Percentiles rank a stretch among this genome's conserved stretches.
Conservation (phyloP, 2,329 filamentous ascomycete genomes). For the Ceratocystis destructans region DNA sequence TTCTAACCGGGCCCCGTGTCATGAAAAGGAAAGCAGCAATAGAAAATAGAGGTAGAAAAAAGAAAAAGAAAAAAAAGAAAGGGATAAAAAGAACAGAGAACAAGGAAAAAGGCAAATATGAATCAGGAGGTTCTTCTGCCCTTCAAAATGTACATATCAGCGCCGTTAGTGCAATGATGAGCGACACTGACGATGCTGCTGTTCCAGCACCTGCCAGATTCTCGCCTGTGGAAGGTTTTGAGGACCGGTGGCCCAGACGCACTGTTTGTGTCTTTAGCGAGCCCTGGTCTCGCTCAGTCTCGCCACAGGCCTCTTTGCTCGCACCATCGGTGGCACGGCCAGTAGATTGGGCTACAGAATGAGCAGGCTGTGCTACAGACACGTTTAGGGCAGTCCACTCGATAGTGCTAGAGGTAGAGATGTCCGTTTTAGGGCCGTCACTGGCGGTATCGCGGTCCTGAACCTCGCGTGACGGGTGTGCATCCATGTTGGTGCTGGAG, state of each 20-base stretch:
- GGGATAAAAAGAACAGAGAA: constrained; percentile 1
- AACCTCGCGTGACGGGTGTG: too few species aligned
- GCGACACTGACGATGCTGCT: constrained; percentile 17
- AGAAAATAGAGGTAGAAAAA: neutral
- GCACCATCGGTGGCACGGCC: too few species aligned
- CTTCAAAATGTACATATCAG: constrained; percentile 18
- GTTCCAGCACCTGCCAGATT: constrained; percentile 9
- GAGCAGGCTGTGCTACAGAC: too few species aligned
- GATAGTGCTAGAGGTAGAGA: too few species aligned
- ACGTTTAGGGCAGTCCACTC: too few species aligned
- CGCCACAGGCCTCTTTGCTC: too few species aligned
- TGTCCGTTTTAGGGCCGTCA: too few species aligned
- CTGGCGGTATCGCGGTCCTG: too few species aligned
- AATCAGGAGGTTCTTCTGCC: neutral
- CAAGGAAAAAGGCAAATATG: neutral
- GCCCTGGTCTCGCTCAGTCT: too few species aligned
- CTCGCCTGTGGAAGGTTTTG: constrained; percentile 6
- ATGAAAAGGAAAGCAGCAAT: neutral
- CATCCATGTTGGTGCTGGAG: neutral
- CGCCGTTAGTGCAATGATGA: constrained; percentile 18
- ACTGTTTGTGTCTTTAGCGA: neutral
- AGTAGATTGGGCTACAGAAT: too few species aligned
- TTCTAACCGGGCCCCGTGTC: neutral
- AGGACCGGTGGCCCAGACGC: neutral
- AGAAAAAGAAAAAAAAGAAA: neutral